Evolutionary conservation across 306 rosid species (phyloP).

Genomic region (Rosa persica): DNA sequence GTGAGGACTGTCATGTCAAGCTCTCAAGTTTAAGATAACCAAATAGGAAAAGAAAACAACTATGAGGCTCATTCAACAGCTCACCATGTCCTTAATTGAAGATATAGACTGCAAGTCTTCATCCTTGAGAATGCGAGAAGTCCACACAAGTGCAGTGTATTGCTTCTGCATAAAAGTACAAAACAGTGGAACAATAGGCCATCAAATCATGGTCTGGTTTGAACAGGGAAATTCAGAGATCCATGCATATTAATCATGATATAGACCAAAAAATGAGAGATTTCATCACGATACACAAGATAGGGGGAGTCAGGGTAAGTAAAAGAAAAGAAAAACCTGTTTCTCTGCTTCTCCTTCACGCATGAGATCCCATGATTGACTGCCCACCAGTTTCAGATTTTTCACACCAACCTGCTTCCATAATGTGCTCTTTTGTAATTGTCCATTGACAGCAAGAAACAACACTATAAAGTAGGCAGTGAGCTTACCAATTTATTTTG

Average conservation of each 20-base stretch:
- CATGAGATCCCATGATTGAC: slow-evolving; percentile 79
- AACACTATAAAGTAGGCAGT: slow-evolving; percentile 16
- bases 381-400: slow-evolving; percentile 73
- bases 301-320: not conserved
- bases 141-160: slow-evolving; percentile 93
- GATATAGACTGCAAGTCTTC: slow-evolving; percentile 55
- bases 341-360: slow-evolving; percentile 95
- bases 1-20: not conserved
- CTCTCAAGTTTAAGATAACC: not conserved
- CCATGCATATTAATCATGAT: not conserved
- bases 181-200: slow-evolving; percentile 16
- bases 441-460: slow-evolving; percentile 15
- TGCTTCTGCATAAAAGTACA: slow-evolving; percentile 59
- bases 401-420: slow-evolving; percentile 67
- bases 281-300: not conserved
- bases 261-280: not conserved
- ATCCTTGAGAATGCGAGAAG: slow-evolving; percentile 70
- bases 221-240: not conserved
- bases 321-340: slow-evolving; percentile 55
- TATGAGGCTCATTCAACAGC: slow-evolving; percentile 18
- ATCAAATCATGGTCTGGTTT: not conserved
- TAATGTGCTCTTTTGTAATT: slow-evolving; percentile 13
- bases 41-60: not conserved
- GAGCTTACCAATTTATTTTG: slow-evolving; percentile 72
- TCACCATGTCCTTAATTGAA: slow-evolving; percentile 54